These are phyloP conservation scores for Fusarium oligoseptatum DNA, from an alignment of 2,329 filamentous ascomycete genomes.

Conservation along the genomic window DNA sequence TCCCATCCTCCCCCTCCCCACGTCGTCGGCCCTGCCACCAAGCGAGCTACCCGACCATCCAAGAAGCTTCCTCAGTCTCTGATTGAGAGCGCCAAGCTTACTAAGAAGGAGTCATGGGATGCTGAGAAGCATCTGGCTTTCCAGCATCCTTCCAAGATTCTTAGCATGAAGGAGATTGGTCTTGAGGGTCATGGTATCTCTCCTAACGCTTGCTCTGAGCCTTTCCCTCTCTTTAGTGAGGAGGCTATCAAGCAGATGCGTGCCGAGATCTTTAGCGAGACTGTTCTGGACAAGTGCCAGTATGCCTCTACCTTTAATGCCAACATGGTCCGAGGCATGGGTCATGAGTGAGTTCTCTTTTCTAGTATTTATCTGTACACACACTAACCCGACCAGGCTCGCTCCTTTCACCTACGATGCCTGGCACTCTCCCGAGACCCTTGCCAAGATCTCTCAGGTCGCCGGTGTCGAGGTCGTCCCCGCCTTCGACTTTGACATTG, in stretches of 20 bases:
- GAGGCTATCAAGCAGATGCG: constrained; percentile 41
- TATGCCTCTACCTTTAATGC: constrained; percentile 13
- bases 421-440: constrained; percentile 69
- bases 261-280: constrained; percentile 38
- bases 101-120: constrained; percentile 1
- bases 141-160: constrained; percentile 21
- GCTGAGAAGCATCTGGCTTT: constrained; percentile 37
- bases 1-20: background rate
- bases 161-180: constrained; percentile 42
- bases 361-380: constrained; percentile 40
- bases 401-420: constrained; percentile 50
- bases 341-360: constrained; percentile 24
- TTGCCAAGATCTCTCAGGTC: constrained; percentile 66
- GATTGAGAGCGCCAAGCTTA: background rate
- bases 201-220: constrained; percentile 47
- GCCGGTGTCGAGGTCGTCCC: constrained; percentile 71
- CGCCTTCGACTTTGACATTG: constrained; percentile 69
- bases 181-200: constrained; percentile 39
- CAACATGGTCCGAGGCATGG: constrained; percentile 16
- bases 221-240: constrained; percentile 47
- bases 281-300: constrained; percentile 49
- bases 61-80: constrained; percentile 8
- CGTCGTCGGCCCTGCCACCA: constrained; percentile 11
- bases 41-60: constrained; percentile 8
- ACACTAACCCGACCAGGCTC: constrained; percentile 42